Evolutionary conservation across 495 filamentous ascomycete species (phyloP).

Genomic region (Neurospora sp.): DNA sequence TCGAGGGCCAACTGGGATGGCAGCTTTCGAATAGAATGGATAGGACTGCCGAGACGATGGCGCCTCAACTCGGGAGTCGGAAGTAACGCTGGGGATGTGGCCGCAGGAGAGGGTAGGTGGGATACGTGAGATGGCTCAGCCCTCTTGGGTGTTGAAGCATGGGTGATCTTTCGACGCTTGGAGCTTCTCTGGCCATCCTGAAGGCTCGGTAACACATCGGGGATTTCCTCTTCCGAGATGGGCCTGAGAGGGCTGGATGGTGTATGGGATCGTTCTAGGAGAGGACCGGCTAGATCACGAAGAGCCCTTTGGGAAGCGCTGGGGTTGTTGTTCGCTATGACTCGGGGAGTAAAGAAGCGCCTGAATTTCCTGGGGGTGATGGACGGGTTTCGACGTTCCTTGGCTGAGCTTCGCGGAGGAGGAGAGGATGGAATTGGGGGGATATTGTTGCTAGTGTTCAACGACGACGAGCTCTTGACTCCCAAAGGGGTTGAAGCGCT

Average conservation of each 20-base stretch:
- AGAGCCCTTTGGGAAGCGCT: constrained; percentile 54
- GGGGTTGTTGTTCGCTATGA: constrained; percentile 31
- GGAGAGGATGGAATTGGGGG: constrained; percentile 23
- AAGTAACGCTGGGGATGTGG: constrained; percentile 14
- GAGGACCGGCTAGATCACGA: constrained; percentile 56
- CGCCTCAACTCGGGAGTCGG: constrained; percentile 17
- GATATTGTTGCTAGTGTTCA: constrained; percentile 11
- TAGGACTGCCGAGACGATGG: constrained; percentile 24
- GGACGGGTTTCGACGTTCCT: constrained; percentile 40
- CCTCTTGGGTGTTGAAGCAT: constrained; percentile 10
- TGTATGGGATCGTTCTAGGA: constrained; percentile 46
- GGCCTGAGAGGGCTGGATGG: constrained; percentile 36
- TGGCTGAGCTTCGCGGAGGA: constrained; percentile 22
- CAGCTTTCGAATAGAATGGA: constrained; percentile 17
- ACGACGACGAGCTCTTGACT: constrained; percentile 14
- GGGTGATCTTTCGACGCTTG: constrained; percentile 34
- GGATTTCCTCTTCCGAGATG: constrained; percentile 20
- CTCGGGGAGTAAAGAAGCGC: constrained; percentile 72
- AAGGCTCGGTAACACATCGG: constrained; percentile 16
- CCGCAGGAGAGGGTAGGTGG: constrained; percentile 19
- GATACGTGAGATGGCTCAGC: not conserved
- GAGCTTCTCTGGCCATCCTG: constrained; percentile 9
- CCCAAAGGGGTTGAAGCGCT: constrained; percentile 8
- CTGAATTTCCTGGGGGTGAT: constrained; percentile 67
- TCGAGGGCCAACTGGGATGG: not conserved